Evolutionary conservation across 2,329 filamentous ascomycete species (phyloP).

Genomic region (Aspergillus tamarii): DNA sequence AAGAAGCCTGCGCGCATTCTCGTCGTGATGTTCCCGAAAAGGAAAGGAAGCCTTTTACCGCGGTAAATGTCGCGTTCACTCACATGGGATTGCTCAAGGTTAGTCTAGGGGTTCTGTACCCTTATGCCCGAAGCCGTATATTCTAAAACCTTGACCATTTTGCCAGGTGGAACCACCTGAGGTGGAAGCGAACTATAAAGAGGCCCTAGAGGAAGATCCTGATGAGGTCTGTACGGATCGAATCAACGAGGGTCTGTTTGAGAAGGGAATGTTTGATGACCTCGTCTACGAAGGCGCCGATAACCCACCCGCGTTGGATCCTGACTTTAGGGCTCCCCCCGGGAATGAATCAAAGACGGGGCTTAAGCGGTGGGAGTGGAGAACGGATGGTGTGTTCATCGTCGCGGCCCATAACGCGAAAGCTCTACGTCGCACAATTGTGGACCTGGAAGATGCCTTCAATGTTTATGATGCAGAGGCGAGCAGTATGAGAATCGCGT

Average conservation of each 20-base stretch:
- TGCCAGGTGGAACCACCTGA: constrained; percentile 7
- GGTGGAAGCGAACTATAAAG: constrained; percentile 1
- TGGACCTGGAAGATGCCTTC: constrained; percentile 19
- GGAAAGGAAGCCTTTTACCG: constrained; percentile 9
- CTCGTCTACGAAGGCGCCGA: constrained; percentile 23
- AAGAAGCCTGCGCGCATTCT: constrained; percentile 7
- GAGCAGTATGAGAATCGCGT: constrained; percentile 12
- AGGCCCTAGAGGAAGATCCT: background rate
- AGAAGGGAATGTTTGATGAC: constrained; percentile 23
- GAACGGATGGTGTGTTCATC: constrained; percentile 21
- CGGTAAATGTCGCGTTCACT: constrained; percentile 19
- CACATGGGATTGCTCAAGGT: constrained; percentile 20
- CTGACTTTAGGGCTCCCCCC: constrained; percentile 21
- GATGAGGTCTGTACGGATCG: constrained; percentile 5
- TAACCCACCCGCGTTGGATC: constrained; percentile 10
- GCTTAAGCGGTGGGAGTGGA: constrained; percentile 12
- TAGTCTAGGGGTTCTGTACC: background rate
- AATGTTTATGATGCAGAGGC: constrained; percentile 5
- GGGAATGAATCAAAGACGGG: constrained; percentile 3
- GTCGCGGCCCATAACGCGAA: constrained; percentile 19
- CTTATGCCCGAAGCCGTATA: fast-evolving
- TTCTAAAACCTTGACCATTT: background rate
- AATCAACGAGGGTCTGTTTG: constrained; percentile 12
- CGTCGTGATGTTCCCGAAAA: background rate
- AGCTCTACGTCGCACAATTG: constrained; percentile 12